Evolutionary conservation across 306 rosid species (phyloP), one percentile per base, ranked within the genome.

Genomic region (Acacia acuminata): DNA sequence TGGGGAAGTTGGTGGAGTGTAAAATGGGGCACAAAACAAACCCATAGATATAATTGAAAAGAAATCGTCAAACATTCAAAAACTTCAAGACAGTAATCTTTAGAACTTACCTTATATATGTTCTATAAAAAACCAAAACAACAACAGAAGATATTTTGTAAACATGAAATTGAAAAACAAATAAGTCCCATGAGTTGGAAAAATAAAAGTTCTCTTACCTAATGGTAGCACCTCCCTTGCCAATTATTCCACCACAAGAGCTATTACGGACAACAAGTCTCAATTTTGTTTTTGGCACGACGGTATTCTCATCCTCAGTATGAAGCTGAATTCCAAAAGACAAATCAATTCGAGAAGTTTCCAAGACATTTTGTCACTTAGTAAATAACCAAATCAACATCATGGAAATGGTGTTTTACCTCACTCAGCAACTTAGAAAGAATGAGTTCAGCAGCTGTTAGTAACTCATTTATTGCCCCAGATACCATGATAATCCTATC

Each of bases 191-290:
- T 51, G 80, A 24, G 69, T 73, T 70, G 24, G 64, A 24, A 84
- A 87, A 79, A 73, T 81, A n/a, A 42, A 68, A 40, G 71, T 55
- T 76, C 51, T 48, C 84, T 58, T 91, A 96, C 99, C 97, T 96
- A 75, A 96, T 96, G 69, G 98, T 96, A 81, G 99, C 86, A 22
- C 99, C 99, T 82, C 97, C 98, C 87, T 96, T 96, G 83, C 99
- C 99, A 83, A 96, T 96, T 86, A 96, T 92, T 82, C 98, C 99
- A 85, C 99, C 99, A 84, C 99, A 96, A 69, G 97, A 96, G 84
- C 97, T 92, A 79, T 96, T 92, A 50, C 98, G 99, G 85, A 94
- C 99, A 73, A 96, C 75, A 69, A 96, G 94, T 83, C 95, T 91
- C 89, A 92, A 95, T 89, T 89, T 96, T 56, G 94, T 88, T 86